These are phyloP conservation scores for Ceratobasidium sp. DNA, from an alignment of 1,284 basidiomycete species.

Conservation along the genomic window DNA sequence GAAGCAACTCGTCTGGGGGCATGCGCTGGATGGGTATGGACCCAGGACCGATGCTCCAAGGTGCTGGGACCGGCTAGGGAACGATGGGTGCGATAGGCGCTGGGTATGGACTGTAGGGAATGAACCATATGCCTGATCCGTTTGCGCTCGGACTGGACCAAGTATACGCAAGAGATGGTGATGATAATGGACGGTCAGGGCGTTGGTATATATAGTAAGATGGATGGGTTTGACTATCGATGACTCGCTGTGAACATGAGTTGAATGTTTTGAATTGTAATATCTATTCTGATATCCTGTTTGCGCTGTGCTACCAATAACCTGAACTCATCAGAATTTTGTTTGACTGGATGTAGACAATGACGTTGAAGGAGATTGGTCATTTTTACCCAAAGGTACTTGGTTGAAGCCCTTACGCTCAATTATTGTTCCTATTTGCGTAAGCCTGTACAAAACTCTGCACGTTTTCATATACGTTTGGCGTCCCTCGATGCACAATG, in stretches of 20 bases:
- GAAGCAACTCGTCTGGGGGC: constrained; percentile 29
- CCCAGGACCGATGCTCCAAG: background rate
- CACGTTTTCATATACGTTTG: no score
- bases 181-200: constrained; percentile 19
- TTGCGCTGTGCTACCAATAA: no score
- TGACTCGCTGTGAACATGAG: background rate
- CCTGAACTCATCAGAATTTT: no score
- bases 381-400: no score
- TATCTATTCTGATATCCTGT: no score
- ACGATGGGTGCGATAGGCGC: constrained; percentile 15
- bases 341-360: no score
- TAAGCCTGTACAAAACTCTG: no score
- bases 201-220: constrained; percentile 27
- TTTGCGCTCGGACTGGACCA: constrained; percentile 31
- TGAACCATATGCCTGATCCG: constrained; percentile 24
- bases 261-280: no score
- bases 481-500: no score
- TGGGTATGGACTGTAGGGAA: background rate
- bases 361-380: no score
- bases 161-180: constrained; percentile 30
- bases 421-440: no score
- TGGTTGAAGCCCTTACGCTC: no score
- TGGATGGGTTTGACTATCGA: constrained; percentile 42
- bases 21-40: constrained; percentile 28
- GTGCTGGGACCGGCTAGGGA: constrained; percentile 3